phyloP scores from a whole-genome alignment of 192 early-diverging fungal genomes.

The Entomortierella beljakovae region DNA sequence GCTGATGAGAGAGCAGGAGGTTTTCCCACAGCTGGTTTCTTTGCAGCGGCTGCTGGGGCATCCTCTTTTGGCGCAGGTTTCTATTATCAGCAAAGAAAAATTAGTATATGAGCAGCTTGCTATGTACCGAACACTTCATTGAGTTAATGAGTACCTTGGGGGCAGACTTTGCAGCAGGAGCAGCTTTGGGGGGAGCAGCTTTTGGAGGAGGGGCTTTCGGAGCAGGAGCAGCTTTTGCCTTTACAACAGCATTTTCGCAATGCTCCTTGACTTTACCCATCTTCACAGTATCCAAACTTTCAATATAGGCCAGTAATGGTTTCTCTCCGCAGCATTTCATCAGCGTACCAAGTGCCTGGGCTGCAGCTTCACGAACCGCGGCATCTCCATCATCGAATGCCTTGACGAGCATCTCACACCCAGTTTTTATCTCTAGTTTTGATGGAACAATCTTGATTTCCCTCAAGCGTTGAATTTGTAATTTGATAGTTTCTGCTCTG shows the following conservation, averaged over 20 bases:
- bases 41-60: constrained; percentile 35
- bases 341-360: constrained; percentile 89
- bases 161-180: constrained; percentile 31
- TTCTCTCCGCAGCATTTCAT: constrained; percentile 90
- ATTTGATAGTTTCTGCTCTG: constrained; percentile 78
- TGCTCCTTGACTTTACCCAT: constrained; percentile 88
- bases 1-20: constrained; percentile 48
- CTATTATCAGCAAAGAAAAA: too few species aligned
- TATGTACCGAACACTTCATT: not conserved
- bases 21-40: constrained; percentile 27
- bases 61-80: constrained; percentile 44
- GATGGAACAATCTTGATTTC: constrained; percentile 74
- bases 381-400: constrained; percentile 88
- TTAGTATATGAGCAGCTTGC: not conserved
- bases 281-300: constrained; percentile 91
- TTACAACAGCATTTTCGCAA: constrained; percentile 88
- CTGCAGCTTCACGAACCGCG: constrained; percentile 83
- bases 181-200: constrained; percentile 46
- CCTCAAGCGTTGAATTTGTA: constrained; percentile 81
- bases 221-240: constrained; percentile 68
- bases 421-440: constrained; percentile 84
- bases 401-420: constrained; percentile 82
- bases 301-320: constrained; percentile 76
- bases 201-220: constrained; percentile 55
- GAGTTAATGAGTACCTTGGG: constrained; percentile 35